Conservation (phyloP, 106 monocot species). For the Ottelia alismoides region DNA sequence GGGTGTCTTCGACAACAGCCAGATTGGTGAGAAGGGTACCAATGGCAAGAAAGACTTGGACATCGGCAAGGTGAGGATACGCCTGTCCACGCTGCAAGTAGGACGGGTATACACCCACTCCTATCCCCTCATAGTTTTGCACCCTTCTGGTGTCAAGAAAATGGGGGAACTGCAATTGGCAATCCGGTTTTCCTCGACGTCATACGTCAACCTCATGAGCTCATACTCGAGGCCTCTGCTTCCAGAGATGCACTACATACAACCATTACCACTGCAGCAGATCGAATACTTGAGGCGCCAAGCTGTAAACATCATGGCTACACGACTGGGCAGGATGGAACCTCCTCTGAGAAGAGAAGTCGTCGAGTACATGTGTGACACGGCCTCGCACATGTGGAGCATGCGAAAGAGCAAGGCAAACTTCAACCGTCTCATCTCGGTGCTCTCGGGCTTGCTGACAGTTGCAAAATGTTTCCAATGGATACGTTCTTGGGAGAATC, state of each 20-base stretch:
- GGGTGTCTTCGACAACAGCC: constrained; percentile 12
- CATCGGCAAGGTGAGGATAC: constrained; percentile 64
- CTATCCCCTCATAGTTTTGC: constrained; percentile 60
- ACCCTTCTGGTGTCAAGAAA: constrained; percentile 71
- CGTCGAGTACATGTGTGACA: constrained; percentile 78
- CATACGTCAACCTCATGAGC: constrained; percentile 41
- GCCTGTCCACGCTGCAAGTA: constrained; percentile 58
- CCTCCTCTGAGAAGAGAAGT: constrained; percentile 70
- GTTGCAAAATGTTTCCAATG: constrained; percentile 35
- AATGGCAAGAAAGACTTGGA: constrained; percentile 15
- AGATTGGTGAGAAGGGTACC: too few species aligned
- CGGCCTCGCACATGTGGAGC: constrained; percentile 65
- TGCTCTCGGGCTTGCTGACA: constrained; percentile 32
- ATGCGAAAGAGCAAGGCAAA: constrained; percentile 88
- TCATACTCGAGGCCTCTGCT: constrained; percentile 41
- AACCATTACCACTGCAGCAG: constrained; percentile 41
- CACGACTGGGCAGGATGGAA: constrained; percentile 48
- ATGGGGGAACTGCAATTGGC: constrained; percentile 85
- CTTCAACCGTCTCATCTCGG: constrained; percentile 63
- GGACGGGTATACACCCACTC: constrained; percentile 65
- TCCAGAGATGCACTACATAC: constrained; percentile 74
- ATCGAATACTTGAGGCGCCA: constrained; percentile 59
- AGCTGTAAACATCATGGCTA: constrained; percentile 51
- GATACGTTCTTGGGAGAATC: constrained; percentile 48
- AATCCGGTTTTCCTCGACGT: constrained; percentile 54